Base-by-base conservation (phyloP, 306 rosid species). In the Cucumis sativus region DNA sequence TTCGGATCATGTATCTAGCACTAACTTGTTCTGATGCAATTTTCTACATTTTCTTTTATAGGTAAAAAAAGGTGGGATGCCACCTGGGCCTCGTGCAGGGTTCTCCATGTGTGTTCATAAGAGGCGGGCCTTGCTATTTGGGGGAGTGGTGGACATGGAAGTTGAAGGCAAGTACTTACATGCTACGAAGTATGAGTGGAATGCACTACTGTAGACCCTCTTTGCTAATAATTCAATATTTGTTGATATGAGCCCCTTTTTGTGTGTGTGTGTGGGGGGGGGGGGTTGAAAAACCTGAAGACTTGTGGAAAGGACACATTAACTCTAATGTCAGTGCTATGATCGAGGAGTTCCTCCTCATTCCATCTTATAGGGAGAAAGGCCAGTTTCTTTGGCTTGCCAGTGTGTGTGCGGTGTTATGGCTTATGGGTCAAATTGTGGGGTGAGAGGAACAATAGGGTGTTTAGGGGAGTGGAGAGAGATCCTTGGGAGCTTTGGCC, bases 61-160 rank as follows among this genome's bases (percentile, higher is more conserved):
- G 99, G 97, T 92, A 66, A 95, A 92, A 84, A 95, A 90, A 81
- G 87, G 93, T 81, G 99, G 99, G 85, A 95, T 95, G 97, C 99
- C 97, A 73, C 97, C 97, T 54, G 97, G 97, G 47, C 92, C 99
- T 61, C 99, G 97, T 79, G 99, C 99, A 61, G 99, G 99, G 83
- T 95, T 92, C 84, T 88, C 99, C 79, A 89, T 95, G 93, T 86
- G 91, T 86, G 87, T 95, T 80, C 99, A 95, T 79, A 95, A 95
- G 88, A 95, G 86, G 86, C 86, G 97, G 82, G 97, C 96, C 77
- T 52, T 92, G 79, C 87, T 92, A 74, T 95, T 95, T 78, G 99
- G 99, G 41, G 99, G 99, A 66, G 99, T 95, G 76, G 99, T 95
- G 65, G 99, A 95, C 83, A 88, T 95, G 87, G 99, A 95, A 84